Base-by-base conservation (phyloP, 805 yeast species). In the Clavispora phyllophila region DNA sequence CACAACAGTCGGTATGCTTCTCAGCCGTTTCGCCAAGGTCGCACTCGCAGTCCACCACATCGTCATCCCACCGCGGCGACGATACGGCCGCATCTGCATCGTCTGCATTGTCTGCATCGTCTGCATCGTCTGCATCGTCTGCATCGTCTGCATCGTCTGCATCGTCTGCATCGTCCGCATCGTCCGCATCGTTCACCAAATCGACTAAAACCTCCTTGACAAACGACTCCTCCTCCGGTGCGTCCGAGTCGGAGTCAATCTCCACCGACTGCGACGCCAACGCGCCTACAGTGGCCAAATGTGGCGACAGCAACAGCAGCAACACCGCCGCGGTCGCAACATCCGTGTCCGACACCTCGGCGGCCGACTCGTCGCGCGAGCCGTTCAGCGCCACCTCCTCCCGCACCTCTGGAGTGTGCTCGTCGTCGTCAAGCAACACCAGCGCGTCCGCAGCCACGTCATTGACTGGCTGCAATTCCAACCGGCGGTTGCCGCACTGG, bases 381-480 rank as follows among this genome's bases (percentile, higher is more conserved):
- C n/a, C n/a, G n/a, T n/a, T n/a, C n/a, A n/a, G n/a, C n/a, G n/a
- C n/a, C n/a, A n/a, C 10, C 7, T 36, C 36, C 15, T 18, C 29
- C n/a, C 14, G 19, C 9, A 29, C 28, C 8, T 23, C 36, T 1
- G 36, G 41, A 4, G 41, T 32, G 24, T 29, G 17, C 14, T 38
- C 36, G 4, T 14, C 29, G 8, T 38, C 39, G 32, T 18, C 32
- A 10, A 26, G 24, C 14, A 20, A 18, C 31, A 18, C 32, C 22
- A 20, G 17, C 3, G 36, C 36, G 12, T 38, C 41, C 8, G 41
- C 33, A 4, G 47, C 36, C 15, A 36, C 40, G 6, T 18, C 37
- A 22, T 19, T 28, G 9, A 22, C 35, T 18, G 44, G 45, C 43
- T 38, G 23, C 33, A 45, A 47, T 2, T 42, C 47, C 14, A 50